These are phyloP conservation scores for Akebia trifoliata DNA, from an alignment of 164 flowering plant species.

Conservation along the genomic window DNA sequence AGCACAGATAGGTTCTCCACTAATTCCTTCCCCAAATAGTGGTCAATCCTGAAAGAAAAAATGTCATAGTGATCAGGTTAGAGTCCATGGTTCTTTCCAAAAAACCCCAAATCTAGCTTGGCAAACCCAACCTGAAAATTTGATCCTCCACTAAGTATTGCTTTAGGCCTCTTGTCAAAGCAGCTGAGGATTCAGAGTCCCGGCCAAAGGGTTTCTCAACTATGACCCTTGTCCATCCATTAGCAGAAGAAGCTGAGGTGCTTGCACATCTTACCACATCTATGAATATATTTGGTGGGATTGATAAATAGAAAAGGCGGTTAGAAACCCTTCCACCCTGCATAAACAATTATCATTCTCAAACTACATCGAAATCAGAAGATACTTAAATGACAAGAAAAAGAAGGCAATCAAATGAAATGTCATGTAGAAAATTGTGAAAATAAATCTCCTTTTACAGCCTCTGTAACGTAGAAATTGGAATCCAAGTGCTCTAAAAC, in stretches of 20 bases:
- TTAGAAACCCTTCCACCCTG: slow-evolving; percentile 62
- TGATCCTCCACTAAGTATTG: slow-evolving; percentile 75
- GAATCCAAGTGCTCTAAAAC: no score
- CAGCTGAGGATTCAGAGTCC: slow-evolving; percentile 65
- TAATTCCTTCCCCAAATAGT: slow-evolving; percentile 80
- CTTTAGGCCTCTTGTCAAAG: slow-evolving; percentile 66
- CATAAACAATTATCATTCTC: slow-evolving; percentile 4
- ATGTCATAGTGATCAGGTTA: not conserved
- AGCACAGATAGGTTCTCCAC: slow-evolving; percentile 88
- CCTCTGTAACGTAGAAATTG: no score
- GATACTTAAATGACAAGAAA: not conserved
- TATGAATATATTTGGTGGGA: slow-evolving; percentile 83
- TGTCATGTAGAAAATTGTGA: not conserved
- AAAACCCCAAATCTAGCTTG: not conserved
- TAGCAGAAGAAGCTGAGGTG: slow-evolving; percentile 52
- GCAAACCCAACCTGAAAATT: slow-evolving; percentile 58
- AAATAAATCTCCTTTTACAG: not conserved
- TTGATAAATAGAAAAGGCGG: slow-evolving; percentile 82
- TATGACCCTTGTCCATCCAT: slow-evolving; percentile 90
- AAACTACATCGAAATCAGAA: not conserved
- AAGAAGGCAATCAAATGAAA: not conserved
- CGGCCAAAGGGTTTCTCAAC: slow-evolving; percentile 96
- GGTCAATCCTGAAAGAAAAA: slow-evolving; percentile 63
- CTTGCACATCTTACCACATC: slow-evolving; percentile 79
- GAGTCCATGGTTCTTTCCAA: not conserved